phyloP scores from a whole-genome alignment of 2,329 filamentous ascomycete genomes.

The Cladobotryum protrusum region DNA sequence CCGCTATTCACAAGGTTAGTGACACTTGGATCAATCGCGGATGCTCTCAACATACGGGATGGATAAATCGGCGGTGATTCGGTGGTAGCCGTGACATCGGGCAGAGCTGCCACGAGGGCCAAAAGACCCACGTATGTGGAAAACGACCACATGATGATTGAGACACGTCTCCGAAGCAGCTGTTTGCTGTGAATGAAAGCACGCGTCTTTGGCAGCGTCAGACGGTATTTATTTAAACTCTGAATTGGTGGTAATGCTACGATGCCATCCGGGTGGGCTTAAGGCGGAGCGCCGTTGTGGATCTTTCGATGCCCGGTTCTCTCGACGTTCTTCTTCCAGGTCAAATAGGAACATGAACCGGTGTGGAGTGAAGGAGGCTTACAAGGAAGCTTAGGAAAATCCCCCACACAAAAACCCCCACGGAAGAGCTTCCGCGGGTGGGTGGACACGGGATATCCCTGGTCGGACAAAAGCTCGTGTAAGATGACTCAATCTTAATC shows the following conservation, averaged over 20 bases:
- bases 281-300: too few relatives aligned
- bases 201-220: too few relatives aligned
- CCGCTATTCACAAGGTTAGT: conserved; percentile 18
- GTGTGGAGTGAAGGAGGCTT: conserved; percentile 2
- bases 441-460: too few relatives aligned
- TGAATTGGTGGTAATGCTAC: too few relatives aligned
- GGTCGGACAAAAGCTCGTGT: too few relatives aligned
- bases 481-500: too few relatives aligned
- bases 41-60: not conserved
- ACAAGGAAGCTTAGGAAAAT: conserved; percentile 1
- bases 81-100: not conserved
- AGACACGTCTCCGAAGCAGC: not conserved
- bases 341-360: conserved; percentile 10
- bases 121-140: conserved; percentile 1
- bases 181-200: not conserved
- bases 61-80: not conserved
- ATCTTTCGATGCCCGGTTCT: too few relatives aligned
- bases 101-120: conserved; percentile 2
- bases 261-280: too few relatives aligned
- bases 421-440: too few relatives aligned
- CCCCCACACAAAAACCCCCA: not conserved
- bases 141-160: conserved; percentile 6
- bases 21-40: not conserved
- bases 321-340: not conserved
- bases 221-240: too few relatives aligned